A percentile compares a stretch with the other conserved stretches of the same genome.
These are phyloP conservation scores for Parietaria judaica DNA, from an alignment of 306 rosid species.

Conservation along the genomic window DNA sequence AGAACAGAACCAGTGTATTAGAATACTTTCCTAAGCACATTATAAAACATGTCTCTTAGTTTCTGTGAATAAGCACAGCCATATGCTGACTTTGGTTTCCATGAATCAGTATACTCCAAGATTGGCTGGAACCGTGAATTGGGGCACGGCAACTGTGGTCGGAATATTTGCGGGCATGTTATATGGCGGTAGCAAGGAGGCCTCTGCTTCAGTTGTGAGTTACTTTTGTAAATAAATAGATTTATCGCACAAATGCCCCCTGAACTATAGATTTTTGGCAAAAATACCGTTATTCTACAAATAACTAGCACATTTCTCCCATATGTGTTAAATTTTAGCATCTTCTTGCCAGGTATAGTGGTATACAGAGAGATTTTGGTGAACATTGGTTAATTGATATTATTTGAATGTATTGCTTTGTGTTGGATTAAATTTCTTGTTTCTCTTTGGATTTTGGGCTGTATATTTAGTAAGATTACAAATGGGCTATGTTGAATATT, in stretches of 20 bases:
- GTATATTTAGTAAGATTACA: not conserved
- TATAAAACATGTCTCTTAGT: not conserved
- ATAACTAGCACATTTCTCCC: too few relatives aligned
- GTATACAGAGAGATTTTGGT: too few relatives aligned
- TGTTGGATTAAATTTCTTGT: not conserved
- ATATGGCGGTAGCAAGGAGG: conserved; percentile 96
- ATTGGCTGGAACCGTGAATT: conserved; percentile 62
- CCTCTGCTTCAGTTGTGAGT: conserved; percentile 88
- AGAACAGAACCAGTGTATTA: too few relatives aligned
- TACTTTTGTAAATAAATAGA: conserved; percentile 6
- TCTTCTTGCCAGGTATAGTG: too few relatives aligned
- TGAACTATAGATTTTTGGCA: too few relatives aligned
- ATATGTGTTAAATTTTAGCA: too few relatives aligned
- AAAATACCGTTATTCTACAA: too few relatives aligned
- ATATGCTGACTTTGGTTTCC: conserved; percentile 7
- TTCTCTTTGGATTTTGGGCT: not conserved
- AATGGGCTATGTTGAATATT: not conserved
- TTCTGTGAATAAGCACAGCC: not conserved
- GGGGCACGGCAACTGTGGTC: conserved; percentile 88
- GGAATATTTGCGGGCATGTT: conserved; percentile 88
- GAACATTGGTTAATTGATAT: too few relatives aligned
- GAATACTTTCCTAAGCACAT: not conserved
- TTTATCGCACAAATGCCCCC: too few relatives aligned
- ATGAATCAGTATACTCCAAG: conserved; percentile 45
- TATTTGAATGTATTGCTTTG: too few relatives aligned